Percentiles rank a stretch among this genome's conserved stretches.
Evolutionary conservation across 2,329 filamentous ascomycete genomes (phyloP).

Genomic region (Colletotrichum tabaci): DNA sequence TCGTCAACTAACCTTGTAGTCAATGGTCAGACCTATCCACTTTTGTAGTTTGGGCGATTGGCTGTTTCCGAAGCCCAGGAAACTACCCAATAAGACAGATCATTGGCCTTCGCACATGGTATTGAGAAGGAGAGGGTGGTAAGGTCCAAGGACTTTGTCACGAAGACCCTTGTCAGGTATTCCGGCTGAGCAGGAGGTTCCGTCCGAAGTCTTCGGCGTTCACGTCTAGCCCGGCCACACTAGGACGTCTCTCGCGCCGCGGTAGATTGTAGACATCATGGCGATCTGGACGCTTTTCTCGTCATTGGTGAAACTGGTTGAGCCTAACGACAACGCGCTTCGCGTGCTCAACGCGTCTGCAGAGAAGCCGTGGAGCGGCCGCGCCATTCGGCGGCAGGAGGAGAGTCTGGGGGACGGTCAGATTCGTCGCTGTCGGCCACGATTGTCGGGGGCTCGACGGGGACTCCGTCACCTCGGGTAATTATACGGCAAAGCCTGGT

Average conservation of each 20-base stretch:
- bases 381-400: neutral
- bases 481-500: neutral
- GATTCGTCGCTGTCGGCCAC: neutral
- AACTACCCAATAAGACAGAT: neutral
- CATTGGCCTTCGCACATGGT: neutral
- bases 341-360: neutral
- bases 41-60: neutral
- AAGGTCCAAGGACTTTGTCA: neutral
- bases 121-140: neutral
- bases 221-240: neutral
- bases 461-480: neutral
- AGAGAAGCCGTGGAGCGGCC: neutral
- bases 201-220: neutral
- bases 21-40: neutral
- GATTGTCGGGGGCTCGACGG: neutral
- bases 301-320: neutral
- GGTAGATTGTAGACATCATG: constrained; percentile 1
- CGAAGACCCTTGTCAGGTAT: neutral
- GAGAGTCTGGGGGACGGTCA: neutral
- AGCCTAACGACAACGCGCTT: neutral
- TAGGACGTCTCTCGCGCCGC: neutral
- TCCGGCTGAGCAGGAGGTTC: neutral
- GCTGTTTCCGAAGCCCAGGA: neutral
- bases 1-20: neutral
- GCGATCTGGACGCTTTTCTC: neutral